A percentile compares a stretch with the other conserved stretches of the same genome.
Conservation (phyloP, 768 basidiomycete species). For the Chlorophyllum brunneum region DNA sequence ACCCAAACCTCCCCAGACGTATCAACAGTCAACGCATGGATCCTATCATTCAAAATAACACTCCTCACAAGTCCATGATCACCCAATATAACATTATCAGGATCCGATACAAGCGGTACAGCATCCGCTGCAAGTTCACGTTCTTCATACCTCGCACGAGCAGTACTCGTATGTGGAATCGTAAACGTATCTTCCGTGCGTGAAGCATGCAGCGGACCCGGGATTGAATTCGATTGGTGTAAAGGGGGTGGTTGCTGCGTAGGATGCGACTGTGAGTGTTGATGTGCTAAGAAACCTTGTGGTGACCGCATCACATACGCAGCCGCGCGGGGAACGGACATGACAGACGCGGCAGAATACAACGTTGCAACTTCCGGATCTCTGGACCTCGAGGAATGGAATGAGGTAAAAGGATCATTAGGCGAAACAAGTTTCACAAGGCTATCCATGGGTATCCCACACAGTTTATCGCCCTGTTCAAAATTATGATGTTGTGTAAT, state of each 20-base stretch:
- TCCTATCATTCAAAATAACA: slow-evolving; percentile 79
- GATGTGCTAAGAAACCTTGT: not conserved
- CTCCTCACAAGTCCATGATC: slow-evolving; percentile 80
- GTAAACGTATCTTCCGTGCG: slow-evolving; percentile 34
- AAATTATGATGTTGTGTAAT: not conserved
- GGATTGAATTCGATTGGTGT: not conserved
- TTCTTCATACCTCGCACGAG: slow-evolving; percentile 53
- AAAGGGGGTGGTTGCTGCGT: not conserved
- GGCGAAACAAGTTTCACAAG: slow-evolving; percentile 68
- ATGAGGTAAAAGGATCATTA: slow-evolving; percentile 54
- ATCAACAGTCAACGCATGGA: slow-evolving; percentile 89
- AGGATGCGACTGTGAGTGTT: not conserved
- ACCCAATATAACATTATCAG: slow-evolving; percentile 73
- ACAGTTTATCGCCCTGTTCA: slow-evolving; percentile 28
- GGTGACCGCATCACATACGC: slow-evolving; percentile 20
- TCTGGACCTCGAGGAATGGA: slow-evolving; percentile 33
- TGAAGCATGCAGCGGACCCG: slow-evolving; percentile 26
- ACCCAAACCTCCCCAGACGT: slow-evolving; percentile 84
- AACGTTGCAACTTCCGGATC: slow-evolving; percentile 83
- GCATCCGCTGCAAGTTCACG: slow-evolving; percentile 86
- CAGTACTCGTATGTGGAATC: slow-evolving; percentile 31
- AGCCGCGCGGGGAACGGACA: slow-evolving; percentile 45
- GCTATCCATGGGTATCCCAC: slow-evolving; percentile 68
- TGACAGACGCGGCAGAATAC: slow-evolving; percentile 81
- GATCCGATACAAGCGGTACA: slow-evolving; percentile 42